Percentiles rank a stretch among this genome's conserved stretches.
Conservation (phyloP, 805 yeast species). For the Ogataea minuta region DNA sequence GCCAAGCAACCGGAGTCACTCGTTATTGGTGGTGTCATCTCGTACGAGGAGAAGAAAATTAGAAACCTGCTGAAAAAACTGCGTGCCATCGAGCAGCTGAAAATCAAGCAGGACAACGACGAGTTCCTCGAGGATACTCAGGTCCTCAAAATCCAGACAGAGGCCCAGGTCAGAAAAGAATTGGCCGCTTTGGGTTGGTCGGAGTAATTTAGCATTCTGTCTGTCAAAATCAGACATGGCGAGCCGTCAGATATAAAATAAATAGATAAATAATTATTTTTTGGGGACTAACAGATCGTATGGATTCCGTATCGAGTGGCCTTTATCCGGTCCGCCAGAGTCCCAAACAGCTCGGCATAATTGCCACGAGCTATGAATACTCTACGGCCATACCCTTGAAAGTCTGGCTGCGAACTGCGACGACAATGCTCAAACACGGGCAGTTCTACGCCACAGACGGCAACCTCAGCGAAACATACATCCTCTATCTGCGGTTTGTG, state of each 20-base stretch:
- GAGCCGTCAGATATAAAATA: conserved; percentile 2
- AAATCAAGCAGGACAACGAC: conserved; percentile 78
- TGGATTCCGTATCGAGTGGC: conserved; percentile 13
- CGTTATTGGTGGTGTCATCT: conserved; percentile 59
- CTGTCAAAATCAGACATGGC: conserved; percentile 9
- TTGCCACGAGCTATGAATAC: conserved; percentile 54
- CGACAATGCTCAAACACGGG: conserved; percentile 46
- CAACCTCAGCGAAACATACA: conserved; percentile 49
- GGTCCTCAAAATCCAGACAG: conserved; percentile 83
- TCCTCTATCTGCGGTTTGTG: conserved; percentile 56
- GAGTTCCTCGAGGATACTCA: conserved; percentile 93
- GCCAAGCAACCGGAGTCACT: conserved; percentile 32
- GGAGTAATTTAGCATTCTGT: conserved; percentile 17
- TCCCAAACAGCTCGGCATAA: conserved; percentile 40
- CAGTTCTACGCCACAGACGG: conserved; percentile 42
- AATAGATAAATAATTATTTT: conserved; percentile 8
- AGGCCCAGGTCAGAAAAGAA: conserved; percentile 74
- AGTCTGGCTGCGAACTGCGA: conserved; percentile 56
- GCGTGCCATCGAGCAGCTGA: conserved; percentile 90
- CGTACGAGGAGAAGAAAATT: conserved; percentile 88
- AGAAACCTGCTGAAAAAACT: conserved; percentile 88
- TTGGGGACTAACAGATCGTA: conserved; percentile 2
- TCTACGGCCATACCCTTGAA: conserved; percentile 48
- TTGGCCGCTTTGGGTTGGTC: conserved; percentile 68
- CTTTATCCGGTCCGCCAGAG: conserved; percentile 23